Evolutionary conservation across 1,284 basidiomycete genomes (phyloP).

Genomic region (Puccinia polysora): DNA sequence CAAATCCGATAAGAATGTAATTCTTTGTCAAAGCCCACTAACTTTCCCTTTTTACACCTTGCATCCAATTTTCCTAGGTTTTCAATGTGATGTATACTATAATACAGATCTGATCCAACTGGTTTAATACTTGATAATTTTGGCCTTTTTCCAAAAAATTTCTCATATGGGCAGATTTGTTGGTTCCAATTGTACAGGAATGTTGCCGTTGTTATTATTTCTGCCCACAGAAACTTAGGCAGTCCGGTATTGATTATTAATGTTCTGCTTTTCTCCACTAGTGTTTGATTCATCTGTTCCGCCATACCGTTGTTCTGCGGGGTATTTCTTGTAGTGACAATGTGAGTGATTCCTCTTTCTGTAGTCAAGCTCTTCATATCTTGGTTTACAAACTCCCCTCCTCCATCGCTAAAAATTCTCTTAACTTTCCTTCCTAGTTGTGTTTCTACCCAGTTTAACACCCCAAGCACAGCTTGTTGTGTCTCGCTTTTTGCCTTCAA

Average conservation of each 20-base stretch:
- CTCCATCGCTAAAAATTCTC: slow-evolving; percentile 16
- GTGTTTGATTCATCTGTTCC: neutral
- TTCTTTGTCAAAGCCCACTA: no score
- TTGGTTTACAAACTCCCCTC: slow-evolving; percentile 10
- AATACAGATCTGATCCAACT: neutral
- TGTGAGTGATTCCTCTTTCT: slow-evolving; percentile 9
- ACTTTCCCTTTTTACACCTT: slow-evolving; percentile 8
- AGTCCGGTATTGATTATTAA: neutral
- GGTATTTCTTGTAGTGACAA: slow-evolving; percentile 3
- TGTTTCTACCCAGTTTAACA: neutral
- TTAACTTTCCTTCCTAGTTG: neutral
- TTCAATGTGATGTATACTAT: neutral
- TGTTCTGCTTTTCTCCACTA: neutral
- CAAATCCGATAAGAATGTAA: no score
- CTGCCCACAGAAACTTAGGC: neutral
- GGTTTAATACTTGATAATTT: neutral
- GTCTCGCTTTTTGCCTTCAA: slow-evolving; percentile 1
- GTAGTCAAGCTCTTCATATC: neutral
- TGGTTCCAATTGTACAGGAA: neutral
- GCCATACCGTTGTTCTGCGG: slow-evolving; percentile 14
- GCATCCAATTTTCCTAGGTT: neutral
- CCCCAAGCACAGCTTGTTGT: neutral
- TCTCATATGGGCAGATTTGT: neutral
- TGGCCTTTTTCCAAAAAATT: neutral
- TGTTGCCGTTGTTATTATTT: slow-evolving; percentile 8